A percentile compares a stretch with the other conserved stretches of the same genome.
Conservation (phyloP, 2,329 filamentous ascomycete genomes). For the Venturia effusa region DNA sequence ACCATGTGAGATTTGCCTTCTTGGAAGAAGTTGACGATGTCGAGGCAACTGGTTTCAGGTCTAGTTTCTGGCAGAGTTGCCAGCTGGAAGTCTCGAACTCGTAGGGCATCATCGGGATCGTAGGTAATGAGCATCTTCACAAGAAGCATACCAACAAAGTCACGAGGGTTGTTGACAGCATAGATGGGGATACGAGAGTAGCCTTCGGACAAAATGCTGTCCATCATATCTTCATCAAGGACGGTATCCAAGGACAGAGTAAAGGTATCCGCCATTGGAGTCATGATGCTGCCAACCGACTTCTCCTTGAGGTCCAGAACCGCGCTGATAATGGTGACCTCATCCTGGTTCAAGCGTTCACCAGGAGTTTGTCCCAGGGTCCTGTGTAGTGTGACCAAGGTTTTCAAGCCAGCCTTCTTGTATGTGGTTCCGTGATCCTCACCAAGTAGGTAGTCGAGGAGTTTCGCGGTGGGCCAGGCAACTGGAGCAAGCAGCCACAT, state of each 20-base stretch:
- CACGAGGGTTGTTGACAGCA: conserved; percentile 66
- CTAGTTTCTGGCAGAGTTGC: conserved; percentile 91
- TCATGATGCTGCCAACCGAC: conserved; percentile 92
- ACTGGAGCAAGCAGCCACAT: conserved; percentile 90
- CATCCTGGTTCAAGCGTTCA: conserved; percentile 88
- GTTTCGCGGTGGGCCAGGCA: conserved; percentile 89
- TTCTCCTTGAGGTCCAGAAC: conserved; percentile 96
- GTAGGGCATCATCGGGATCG: conserved; percentile 83
- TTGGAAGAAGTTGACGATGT: conserved; percentile 99
- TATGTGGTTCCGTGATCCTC: conserved; percentile 94
- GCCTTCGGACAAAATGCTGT: conserved; percentile 81
- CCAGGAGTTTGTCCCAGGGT: conserved; percentile 71
- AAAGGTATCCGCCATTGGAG: conserved; percentile 94
- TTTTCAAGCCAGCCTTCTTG: conserved; percentile 97
- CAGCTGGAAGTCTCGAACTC: conserved; percentile 80
- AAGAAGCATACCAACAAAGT: conserved; percentile 95
- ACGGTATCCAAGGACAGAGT: conserved; percentile 93
- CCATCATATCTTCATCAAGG: conserved; percentile 88
- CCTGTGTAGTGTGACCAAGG: conserved; percentile 87
- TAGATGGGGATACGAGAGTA: conserved; percentile 96
- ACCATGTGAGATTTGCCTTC: conserved; percentile 99
- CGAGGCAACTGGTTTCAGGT: conserved; percentile 89
- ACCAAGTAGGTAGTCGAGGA: conserved; percentile 85
- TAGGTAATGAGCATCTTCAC: conserved; percentile 99
- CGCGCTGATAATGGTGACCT: conserved; percentile 97